Conservation (phyloP, 2,329 filamentous ascomycete species). For the Neurospora sp. region DNA sequence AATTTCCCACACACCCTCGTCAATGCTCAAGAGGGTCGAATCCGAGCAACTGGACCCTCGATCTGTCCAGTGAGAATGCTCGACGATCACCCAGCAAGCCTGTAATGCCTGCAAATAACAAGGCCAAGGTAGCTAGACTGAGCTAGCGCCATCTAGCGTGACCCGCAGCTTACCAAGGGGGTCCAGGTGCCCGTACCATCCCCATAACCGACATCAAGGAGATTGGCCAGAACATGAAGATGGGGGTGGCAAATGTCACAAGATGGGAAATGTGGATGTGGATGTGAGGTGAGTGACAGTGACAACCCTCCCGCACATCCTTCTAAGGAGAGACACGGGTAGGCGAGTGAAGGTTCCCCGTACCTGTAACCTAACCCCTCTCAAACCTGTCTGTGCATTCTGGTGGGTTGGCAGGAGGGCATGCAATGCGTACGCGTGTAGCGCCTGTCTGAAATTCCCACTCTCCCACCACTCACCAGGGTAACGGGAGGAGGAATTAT, state of each 20-base stretch:
- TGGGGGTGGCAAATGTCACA: not conserved
- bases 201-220: not conserved
- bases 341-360: not conserved
- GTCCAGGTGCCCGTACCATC: not conserved
- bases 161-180: not conserved
- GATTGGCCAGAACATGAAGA: not conserved
- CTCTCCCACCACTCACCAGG: not conserved
- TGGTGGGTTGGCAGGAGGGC: not conserved
- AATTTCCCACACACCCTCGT: not conserved
- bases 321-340: not conserved
- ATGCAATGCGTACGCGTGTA: not conserved
- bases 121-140: not conserved
- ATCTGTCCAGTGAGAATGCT: not conserved
- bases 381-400: not conserved
- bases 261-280: not conserved
- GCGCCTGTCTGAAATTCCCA: not conserved
- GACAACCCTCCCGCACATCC: not conserved
- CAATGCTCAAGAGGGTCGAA: not conserved
- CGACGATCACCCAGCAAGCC: not conserved
- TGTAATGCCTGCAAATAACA: not conserved
- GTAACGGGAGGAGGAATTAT: not conserved
- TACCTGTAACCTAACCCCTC: not conserved
- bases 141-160: not conserved
- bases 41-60: not conserved
- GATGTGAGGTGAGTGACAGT: not conserved